Percentiles rank a stretch among this genome's conserved stretches.
These are phyloP conservation scores for Plantago elongata DNA, from an alignment of 257 asterid genomes.

Conservation along the genomic window DNA sequence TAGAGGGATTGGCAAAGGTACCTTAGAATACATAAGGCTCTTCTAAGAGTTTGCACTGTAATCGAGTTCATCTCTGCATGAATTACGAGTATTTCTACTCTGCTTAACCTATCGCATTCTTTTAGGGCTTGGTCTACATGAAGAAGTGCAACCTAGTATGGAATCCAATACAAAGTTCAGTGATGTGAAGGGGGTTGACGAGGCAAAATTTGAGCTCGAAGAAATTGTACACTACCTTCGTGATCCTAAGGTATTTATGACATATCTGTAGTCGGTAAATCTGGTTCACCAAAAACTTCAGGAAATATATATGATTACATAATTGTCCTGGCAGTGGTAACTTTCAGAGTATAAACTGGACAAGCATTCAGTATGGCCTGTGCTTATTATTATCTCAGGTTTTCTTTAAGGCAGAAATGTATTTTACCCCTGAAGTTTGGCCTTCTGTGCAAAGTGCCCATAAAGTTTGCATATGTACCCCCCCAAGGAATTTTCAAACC, in stretches of 20 bases:
- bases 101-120: slow-evolving; percentile 17
- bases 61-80: slow-evolving; percentile 12
- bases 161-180: slow-evolving; percentile 79
- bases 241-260: slow-evolving; percentile 74
- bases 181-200: slow-evolving; percentile 97
- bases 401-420: too few species aligned
- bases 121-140: slow-evolving; percentile 82
- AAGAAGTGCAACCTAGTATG: slow-evolving; percentile 80
- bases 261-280: slow-evolving; percentile 5
- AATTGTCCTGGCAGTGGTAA: not conserved
- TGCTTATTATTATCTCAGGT: too few species aligned
- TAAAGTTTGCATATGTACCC: too few species aligned
- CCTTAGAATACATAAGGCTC: not conserved
- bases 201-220: slow-evolving; percentile 90
- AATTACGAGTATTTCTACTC: slow-evolving; percentile 9
- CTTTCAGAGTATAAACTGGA: too few species aligned
- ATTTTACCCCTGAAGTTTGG: too few species aligned
- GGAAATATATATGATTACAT: not conserved
- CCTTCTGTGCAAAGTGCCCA: too few species aligned
- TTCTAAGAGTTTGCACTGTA: slow-evolving; percentile 4
- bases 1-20: slow-evolving; percentile 89
- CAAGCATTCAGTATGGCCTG: too few species aligned
- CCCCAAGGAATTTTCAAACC: too few species aligned
- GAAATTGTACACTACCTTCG: slow-evolving; percentile 97
- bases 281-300: not conserved